These are phyloP conservation scores for Calocera cornea DNA, from an alignment of 768 basidiomycete genomes.

Conservation along the genomic window DNA sequence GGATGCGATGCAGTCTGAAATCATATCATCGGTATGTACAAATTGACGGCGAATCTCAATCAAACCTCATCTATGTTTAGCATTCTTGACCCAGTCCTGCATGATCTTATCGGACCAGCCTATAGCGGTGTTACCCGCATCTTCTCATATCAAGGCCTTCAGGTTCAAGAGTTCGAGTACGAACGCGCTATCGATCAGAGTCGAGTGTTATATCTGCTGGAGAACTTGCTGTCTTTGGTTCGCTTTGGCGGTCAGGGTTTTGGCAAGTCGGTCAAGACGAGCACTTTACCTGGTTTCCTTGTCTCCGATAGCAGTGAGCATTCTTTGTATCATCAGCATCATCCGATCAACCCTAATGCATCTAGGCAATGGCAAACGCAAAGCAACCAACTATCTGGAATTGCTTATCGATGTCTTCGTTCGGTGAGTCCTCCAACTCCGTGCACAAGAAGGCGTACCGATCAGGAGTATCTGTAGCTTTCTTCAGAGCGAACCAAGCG, in stretches of 20 bases:
- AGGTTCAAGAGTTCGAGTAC: constrained; percentile 55
- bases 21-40: constrained; percentile 68
- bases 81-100: constrained; percentile 80
- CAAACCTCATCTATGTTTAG: not conserved
- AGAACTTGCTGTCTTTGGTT: constrained; percentile 60
- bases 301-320: not conserved
- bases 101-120: constrained; percentile 57
- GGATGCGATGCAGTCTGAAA: constrained; percentile 90
- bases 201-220: constrained; percentile 57
- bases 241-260: constrained; percentile 86
- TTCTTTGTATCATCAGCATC: constrained; percentile 19
- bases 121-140: constrained; percentile 12
- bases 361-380: not conserved
- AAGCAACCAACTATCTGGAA: constrained; percentile 45
- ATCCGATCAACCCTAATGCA: no score
- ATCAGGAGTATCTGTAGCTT: constrained; percentile 34
- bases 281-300: not conserved
- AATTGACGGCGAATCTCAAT: not conserved
- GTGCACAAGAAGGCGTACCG: not conserved
- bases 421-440: constrained; percentile 33
- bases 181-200: constrained; percentile 65
- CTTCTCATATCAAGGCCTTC: constrained; percentile 46
- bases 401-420: constrained; percentile 58
- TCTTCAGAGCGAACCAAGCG: constrained; percentile 62
- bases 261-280: constrained; percentile 54